Conservation (phyloP, 208 protist genomes). For the Acanthamoeba sp. region DNA sequence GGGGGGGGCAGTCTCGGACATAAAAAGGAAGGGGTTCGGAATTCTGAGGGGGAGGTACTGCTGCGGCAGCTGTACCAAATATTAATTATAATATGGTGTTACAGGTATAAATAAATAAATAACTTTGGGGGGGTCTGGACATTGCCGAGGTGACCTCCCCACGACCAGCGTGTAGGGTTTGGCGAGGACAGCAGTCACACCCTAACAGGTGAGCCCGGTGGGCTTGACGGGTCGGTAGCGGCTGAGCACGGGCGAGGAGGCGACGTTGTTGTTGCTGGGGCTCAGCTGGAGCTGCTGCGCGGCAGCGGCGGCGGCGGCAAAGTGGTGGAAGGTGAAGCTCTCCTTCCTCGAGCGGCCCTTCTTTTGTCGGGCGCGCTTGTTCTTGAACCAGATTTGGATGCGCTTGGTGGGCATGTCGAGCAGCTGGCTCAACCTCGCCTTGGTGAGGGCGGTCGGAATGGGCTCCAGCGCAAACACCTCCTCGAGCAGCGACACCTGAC, state of each 20-base stretch:
- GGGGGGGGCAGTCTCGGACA: no score
- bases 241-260: neutral
- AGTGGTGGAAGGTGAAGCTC: constrained; percentile 64
- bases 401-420: constrained; percentile 62
- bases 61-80: no score
- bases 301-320: neutral
- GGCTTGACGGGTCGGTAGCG: neutral
- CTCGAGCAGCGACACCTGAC: constrained; percentile 44
- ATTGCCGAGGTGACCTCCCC: no score
- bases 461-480: constrained; percentile 64
- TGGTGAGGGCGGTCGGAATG: constrained; percentile 37
- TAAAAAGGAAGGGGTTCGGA: no score
- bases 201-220: no score
- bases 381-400: constrained; percentile 69
- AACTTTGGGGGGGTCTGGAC: no score
- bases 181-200: no score
- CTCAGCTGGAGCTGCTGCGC: no score
- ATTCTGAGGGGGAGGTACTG: no score
- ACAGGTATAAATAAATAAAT: no score
- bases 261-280: neutral
- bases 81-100: no score
- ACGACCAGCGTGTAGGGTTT: no score
- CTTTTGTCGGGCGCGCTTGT: constrained; percentile 62
- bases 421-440: constrained; percentile 19
- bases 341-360: constrained; percentile 55